phyloP scores from a whole-genome alignment of 257 asterid species.

The Galeopsis tetrahit region DNA sequence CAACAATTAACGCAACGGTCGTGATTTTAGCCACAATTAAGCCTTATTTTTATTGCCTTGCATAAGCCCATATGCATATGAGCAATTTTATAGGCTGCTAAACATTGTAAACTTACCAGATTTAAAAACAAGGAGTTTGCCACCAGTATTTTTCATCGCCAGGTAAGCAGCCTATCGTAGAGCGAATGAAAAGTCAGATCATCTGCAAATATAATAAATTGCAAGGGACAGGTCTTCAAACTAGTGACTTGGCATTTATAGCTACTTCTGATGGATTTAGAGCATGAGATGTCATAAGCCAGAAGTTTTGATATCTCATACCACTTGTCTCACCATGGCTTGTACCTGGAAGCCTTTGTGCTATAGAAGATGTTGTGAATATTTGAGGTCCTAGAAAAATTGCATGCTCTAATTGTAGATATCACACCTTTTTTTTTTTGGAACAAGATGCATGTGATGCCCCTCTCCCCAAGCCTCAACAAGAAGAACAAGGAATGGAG shows the following conservation, averaged over 20 bases:
- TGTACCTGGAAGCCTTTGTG: slow-evolving; percentile 8
- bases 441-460: not conserved
- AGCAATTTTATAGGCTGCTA: slow-evolving; percentile 13
- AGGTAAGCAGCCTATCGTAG: slow-evolving; percentile 82
- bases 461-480: not conserved
- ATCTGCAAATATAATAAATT: slow-evolving; percentile 7
- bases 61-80: slow-evolving; percentile 8
- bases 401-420: slow-evolving; percentile 1
- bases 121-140: slow-evolving; percentile 93
- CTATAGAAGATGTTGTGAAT: slow-evolving; percentile 9
- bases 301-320: slow-evolving; percentile 15
- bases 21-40: too few species aligned
- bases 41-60: not conserved
- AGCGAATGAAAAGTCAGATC: slow-evolving; percentile 25
- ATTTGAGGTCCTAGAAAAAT: slow-evolving; percentile 1
- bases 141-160: slow-evolving; percentile 91
- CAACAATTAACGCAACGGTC: too few species aligned
- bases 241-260: not conserved
- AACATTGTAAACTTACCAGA: slow-evolving; percentile 57
- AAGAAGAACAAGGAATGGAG: not conserved
- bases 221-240: not conserved
- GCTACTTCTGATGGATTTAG: slow-evolving; percentile 2
- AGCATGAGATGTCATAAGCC: slow-evolving; percentile 8
- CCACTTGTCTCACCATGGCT: slow-evolving; percentile 22
- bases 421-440: not conserved